Conservation (phyloP, 2,329 filamentous ascomycete genomes). For the Trichoderma pleuroti region DNA sequence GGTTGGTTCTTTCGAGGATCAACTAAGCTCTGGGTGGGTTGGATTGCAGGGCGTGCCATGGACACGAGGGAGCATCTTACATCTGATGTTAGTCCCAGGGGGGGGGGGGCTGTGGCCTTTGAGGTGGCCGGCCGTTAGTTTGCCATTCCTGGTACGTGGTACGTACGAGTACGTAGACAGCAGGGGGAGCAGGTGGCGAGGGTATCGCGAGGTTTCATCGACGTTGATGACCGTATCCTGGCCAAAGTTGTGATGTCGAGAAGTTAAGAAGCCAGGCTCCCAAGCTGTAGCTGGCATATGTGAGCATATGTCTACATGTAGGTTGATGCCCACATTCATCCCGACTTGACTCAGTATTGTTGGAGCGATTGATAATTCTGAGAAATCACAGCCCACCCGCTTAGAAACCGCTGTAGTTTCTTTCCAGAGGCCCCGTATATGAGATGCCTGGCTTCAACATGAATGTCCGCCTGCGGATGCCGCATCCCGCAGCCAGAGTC, state of each 20-base stretch:
- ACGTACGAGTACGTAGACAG: not conserved
- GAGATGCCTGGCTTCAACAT: not conserved
- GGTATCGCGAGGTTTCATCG: not conserved
- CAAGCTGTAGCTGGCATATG: not conserved
- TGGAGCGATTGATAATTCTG: not conserved
- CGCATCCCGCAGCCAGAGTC: not conserved
- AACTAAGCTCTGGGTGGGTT: not conserved
- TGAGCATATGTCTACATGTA: not conserved
- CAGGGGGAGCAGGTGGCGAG: not conserved
- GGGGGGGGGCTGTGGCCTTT: not conserved
- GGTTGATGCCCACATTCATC: not conserved
- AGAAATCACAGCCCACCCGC: not conserved
- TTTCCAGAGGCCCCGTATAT: not conserved
- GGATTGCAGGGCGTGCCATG: not conserved
- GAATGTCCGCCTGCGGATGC: not conserved
- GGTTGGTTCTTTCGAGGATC: not conserved
- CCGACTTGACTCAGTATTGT: not conserved
- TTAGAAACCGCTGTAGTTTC: not conserved
- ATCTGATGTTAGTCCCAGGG: not conserved
- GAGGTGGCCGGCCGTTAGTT: not conserved
- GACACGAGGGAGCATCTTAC: not conserved
- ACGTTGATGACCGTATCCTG: not conserved
- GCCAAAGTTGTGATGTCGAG: not conserved
- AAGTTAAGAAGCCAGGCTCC: not conserved
- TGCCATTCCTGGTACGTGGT: not conserved